Evolutionary conservation across 2,329 filamentous ascomycete genomes (phyloP).

Genomic region (Daldinia sp.): DNA sequence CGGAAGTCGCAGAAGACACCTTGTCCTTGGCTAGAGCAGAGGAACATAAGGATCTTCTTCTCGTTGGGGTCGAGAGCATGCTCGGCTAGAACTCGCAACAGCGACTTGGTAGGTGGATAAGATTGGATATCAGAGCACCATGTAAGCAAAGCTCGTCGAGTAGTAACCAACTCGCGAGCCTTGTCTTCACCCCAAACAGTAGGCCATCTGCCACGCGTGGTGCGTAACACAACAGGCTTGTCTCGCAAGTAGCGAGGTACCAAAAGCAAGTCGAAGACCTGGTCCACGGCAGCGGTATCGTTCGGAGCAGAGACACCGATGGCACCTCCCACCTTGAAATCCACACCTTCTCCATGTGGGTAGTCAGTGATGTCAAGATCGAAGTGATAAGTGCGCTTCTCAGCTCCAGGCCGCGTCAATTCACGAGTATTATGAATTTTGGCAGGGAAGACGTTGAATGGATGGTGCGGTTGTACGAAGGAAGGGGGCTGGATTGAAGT

Average conservation of each 20-base stretch:
- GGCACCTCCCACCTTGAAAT: conserved; percentile 96
- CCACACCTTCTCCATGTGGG: conserved; percentile 80
- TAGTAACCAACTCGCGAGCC: conserved; percentile 85
- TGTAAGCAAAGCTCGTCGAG: conserved; percentile 87
- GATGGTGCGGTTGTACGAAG: conserved; percentile 94
- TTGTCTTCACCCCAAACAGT: conserved; percentile 97
- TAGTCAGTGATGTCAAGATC: conserved; percentile 97
- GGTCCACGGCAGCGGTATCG: conserved; percentile 76
- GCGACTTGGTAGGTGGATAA: conserved; percentile 85
- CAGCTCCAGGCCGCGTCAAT: conserved; percentile 85
- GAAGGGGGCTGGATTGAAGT: conserved; percentile 77
- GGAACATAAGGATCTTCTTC: conserved; percentile 85
- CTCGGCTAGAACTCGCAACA: conserved; percentile 87
- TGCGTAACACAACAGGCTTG: conserved; percentile 82
- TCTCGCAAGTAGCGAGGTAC: conserved; percentile 85
- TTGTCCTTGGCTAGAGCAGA: conserved; percentile 90
- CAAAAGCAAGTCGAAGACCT: conserved; percentile 81
- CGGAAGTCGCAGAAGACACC: conserved; percentile 93
- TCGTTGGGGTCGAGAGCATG: conserved; percentile 81
- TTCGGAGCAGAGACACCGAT: conserved; percentile 95
- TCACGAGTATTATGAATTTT: conserved; percentile 85
- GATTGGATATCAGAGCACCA: conserved; percentile 97
- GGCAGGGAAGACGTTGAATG: conserved; percentile 91
- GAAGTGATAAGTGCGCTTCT: conserved; percentile 98
- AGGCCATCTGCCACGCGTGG: conserved; percentile 86